Base-by-base conservation (phyloP, 1,139 yeast genomes). In the Blastobotrys apis region DNA sequence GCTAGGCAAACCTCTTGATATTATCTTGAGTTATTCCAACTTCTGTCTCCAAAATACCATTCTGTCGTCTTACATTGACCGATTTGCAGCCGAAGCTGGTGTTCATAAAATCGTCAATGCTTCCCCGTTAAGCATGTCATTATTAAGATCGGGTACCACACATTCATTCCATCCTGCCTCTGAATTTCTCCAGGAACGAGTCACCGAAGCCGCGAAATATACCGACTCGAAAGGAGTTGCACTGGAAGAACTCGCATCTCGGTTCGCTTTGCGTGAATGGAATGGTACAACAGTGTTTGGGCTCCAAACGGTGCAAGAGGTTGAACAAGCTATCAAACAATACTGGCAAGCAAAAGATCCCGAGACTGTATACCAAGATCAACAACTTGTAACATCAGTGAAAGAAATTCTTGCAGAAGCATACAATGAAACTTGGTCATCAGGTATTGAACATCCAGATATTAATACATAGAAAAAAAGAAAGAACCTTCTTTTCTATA, bases 121-220 rank as follows among this genome's bases (percentile, higher is more conserved):
- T 1, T 84, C 95, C 0, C 88, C 94, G 35, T 70, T 90, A 51
- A 80, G 92, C 48, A 90, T 90, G 97, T 85, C 96, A 2, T 65
- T 90, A 47, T 69, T 90, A 47, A 73, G 95, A 50, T 74, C 83
- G 0, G 79, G 72, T 21, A 68, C 72, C 21, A 84, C 96, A 1
- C 84, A 77, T 52, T 58, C 72, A 1, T 90, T 88, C 72, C 97
- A 90, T 59, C 97, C 97, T 0, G 94, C 87, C 1, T 65, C 81
- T 0, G 55, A 63, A n/a, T 74, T 62, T n/a, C 68, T 90, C 52
- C 80, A 76, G 51, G 63, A 66, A 1, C 69, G 69, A n/a, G 83
- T 84, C 5, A 63, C 68, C 17, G 63, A 70, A 12, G 74, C 84
- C 5, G 86, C 90, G 0, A 56, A 64, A 15, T 56, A 61, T 35